Evolutionary conservation across 441 rosid species (phyloP), one percentile per base, ranked within the genome.

Genomic region (Populus hybrid): DNA sequence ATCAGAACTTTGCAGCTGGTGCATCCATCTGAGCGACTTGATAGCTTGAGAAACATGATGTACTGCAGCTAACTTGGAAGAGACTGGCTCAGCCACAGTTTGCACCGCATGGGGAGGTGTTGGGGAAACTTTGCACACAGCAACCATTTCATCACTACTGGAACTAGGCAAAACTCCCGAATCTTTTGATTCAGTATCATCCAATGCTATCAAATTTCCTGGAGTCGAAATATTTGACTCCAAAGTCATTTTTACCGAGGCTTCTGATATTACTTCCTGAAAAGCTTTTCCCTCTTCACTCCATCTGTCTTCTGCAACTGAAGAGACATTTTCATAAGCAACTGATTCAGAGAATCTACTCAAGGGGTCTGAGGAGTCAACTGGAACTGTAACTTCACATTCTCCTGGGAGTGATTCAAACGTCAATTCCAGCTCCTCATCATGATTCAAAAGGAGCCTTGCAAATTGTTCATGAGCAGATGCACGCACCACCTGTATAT

Each of bases 31-130:
- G 30, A 95, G 92, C 76, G 99, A 93, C 81, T 93, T 93, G 23
- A 95, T 95, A 78, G 98, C 99, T 88, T 93, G 94, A 80, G 99
- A 95, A 84, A 95, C 97, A 87, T 95, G 98, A 82, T 92, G 91
- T 59, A 95, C 84, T 57, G 97, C 99, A 81, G 94, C 91, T 76
- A 93, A 79, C 84, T 95, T 95, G 12, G 97, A 88, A 76, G 97
- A 89, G 79, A 93, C 89, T 57, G 89, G 92, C 81, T 85, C 90
- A 36, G 86, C 79, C 75, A 88, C 85, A 70, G 97, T 86, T 83
- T 87, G 88, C 85, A 84, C 83, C 68, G 86, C 82, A 78, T 75
- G 86, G 35, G 85, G 71, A 61, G 90, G 75, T 67, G 85, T 30
- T 59, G 87, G 84, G 67, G 89, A 71, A 26, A 78, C 72, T 77